Base-by-base conservation (phyloP, 2,329 filamentous ascomycete genomes). In the Gliomastix tumulicola region DNA sequence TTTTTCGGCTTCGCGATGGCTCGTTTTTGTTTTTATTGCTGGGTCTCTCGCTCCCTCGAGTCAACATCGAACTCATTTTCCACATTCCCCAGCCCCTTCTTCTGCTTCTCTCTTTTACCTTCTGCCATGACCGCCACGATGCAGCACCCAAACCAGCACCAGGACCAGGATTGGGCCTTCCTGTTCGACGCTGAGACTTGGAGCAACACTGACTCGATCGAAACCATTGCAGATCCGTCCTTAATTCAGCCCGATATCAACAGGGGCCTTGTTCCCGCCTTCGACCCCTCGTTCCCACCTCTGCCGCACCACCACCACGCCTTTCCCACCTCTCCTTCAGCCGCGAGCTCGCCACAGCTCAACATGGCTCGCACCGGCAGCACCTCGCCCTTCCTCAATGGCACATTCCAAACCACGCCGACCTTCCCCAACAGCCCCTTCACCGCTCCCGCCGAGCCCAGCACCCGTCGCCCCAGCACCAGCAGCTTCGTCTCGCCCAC, bases 401-500 rank as follows among this genome's bases (percentile, higher is more conserved):
- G 67, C 30, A 54, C 61, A 43, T 79, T 70, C 49, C 68, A 75
- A 45, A 38, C 30, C 25, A 32, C 27, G 9, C 27, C 32, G 13
- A 21, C 30, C 10, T 28, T 70, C 30, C 63, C 61, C 43, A 28
- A 28, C 10, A 71, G 69, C 48, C 72, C 73, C 9, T 77, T 69
- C 54, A 59, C 62, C 23, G 60, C 68, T 2, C 64, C 72, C 13
- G 57, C 65, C 42, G 58, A 63, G 32, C 45, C 53, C 34, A 60
- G 60, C 21, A 68, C 73, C 39, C 72, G 84, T 30, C 71, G 82
- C 35, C 76, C 76, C 37, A 90, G 86, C 34, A 69, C 84, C 42
- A 74, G 49, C 45, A 89, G 85, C 13, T 78, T 79, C 43, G 79
- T 79, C 43, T 88, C 85, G 2, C 74, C 66, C 19, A 61, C 69